Conservation (phyloP, 352 stramenopile species). For the Aphanomyces euteiches region DNA sequence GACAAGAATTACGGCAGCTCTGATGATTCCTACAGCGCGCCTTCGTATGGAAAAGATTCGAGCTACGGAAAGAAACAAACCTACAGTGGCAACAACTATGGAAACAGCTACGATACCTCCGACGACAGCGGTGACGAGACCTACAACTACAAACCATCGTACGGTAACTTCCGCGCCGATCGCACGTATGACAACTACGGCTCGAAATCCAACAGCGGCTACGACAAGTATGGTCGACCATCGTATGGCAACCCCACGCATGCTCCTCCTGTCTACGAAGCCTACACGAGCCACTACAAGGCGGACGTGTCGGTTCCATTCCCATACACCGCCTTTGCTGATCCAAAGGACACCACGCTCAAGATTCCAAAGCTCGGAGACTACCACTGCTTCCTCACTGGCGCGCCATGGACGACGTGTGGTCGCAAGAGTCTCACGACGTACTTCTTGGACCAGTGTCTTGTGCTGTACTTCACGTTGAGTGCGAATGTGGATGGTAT, state of each 20-base stretch:
- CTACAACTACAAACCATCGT: conserved; percentile 7
- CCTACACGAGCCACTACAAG: conserved; percentile 25
- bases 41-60: not conserved
- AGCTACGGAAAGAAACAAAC: not conserved
- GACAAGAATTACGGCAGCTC: too few species aligned
- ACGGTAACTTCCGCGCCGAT: conserved; percentile 9
- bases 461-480: conserved; percentile 23
- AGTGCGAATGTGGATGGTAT: conserved; percentile 29
- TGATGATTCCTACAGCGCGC: not conserved
- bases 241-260: conserved; percentile 13
- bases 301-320: not conserved
- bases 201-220: not conserved
- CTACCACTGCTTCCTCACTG: conserved; percentile 29
- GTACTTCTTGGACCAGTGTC: conserved; percentile 30
- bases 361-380: conserved; percentile 24
- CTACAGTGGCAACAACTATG: not conserved
- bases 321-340: conserved; percentile 28
- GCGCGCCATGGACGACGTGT: conserved; percentile 27
- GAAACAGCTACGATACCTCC: not conserved
- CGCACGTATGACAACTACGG: not conserved
- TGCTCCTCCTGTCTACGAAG: conserved; percentile 13
- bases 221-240: not conserved
- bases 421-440: conserved; percentile 28
- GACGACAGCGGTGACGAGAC: not conserved
- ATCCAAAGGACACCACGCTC: not conserved